These are phyloP conservation scores for Fusarium bulbicola DNA, from an alignment of 2,329 filamentous ascomycete genomes.

Conservation along the genomic window DNA sequence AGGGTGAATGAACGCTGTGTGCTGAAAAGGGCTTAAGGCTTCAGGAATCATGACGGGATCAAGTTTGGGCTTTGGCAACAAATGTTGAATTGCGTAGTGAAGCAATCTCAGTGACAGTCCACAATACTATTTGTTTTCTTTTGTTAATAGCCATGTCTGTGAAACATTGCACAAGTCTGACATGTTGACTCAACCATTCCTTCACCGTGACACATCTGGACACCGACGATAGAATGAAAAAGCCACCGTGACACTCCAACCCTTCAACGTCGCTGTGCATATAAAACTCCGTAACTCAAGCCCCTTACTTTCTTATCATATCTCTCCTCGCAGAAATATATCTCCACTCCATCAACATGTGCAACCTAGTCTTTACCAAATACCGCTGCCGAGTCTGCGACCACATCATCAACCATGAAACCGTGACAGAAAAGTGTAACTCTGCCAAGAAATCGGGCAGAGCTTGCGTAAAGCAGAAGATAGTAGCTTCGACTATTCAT, in stretches of 20 bases:
- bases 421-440: not conserved
- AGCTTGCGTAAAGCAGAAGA: not conserved
- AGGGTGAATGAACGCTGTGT: not conserved
- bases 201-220: not conserved
- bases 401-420: not conserved
- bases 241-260: not conserved
- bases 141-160: too few relatives aligned
- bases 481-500: not conserved
- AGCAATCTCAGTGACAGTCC: not conserved
- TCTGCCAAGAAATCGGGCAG: not conserved
- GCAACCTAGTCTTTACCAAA: not conserved
- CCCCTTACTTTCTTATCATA: not conserved
- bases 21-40: too few relatives aligned
- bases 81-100: not conserved
- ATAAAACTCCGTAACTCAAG: not conserved
- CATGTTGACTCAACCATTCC: not conserved
- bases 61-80: fast-evolving
- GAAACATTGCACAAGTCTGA: not conserved
- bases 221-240: not conserved
- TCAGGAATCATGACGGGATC: not conserved
- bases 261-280: not conserved
- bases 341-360: not conserved
- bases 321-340: not conserved
- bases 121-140: not conserved
- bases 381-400: not conserved